Evolutionary conservation across 805 yeast species (phyloP).

Genomic region (Sungouiozyma intestinalis): DNA sequence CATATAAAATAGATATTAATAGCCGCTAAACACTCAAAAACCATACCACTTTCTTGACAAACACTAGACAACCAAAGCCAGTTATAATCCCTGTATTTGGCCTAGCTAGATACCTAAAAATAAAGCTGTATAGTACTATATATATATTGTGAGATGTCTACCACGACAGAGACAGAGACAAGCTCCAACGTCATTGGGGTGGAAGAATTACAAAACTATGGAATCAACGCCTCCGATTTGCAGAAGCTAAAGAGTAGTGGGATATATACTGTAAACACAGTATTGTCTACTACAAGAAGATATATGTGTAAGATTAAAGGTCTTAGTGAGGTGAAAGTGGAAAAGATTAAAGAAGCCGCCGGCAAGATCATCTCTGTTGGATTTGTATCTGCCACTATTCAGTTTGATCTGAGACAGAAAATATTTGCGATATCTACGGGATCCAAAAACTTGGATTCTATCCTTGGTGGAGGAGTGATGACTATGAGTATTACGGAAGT

Average conservation of each 20-base stretch:
- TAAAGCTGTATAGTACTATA: too few relatives aligned
- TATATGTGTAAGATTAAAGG: conserved; percentile 59
- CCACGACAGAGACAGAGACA: conserved; percentile 14
- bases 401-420: conserved; percentile 52
- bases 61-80: neutral
- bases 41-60: neutral
- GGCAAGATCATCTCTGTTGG: conserved; percentile 55
- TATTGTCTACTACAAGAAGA: conserved; percentile 51
- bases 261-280: conserved; percentile 51
- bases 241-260: conserved; percentile 59
- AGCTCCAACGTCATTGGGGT: conserved; percentile 27
- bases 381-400: conserved; percentile 63
- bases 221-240: conserved; percentile 64
- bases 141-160: neutral
- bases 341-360: conserved; percentile 65
- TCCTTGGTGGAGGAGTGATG: conserved; percentile 66
- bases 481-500: conserved; percentile 73
- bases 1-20: too few relatives aligned
- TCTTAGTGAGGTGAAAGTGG: conserved; percentile 66
- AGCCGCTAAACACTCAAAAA: neutral
- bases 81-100: neutral
- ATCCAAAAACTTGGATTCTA: conserved; percentile 54
- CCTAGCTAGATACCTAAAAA: neutral
- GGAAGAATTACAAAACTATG: conserved; percentile 51
- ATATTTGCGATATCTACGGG: conserved; percentile 64